phyloP scores from a whole-genome alignment of 1,139 yeast species.

The Meyerozyma athensensis region DNA sequence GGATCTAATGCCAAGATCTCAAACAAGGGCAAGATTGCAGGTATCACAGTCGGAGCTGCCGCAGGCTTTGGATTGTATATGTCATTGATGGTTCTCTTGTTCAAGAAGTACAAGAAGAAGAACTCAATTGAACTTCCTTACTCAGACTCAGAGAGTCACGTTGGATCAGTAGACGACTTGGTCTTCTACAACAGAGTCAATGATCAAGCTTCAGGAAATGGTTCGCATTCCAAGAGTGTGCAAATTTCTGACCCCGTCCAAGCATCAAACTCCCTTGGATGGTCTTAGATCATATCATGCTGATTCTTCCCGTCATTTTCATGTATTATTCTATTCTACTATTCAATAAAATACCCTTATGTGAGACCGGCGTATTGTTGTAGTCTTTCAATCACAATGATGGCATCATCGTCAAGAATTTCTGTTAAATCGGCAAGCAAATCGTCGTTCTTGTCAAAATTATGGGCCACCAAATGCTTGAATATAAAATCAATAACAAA shows the following conservation, averaged over 20 bases:
- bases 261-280: constrained; percentile 44
- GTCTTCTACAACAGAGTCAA: constrained; percentile 29
- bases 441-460: constrained; percentile 22
- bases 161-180: constrained; percentile 27
- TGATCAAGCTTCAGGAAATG: constrained; percentile 11
- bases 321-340: constrained; percentile 1
- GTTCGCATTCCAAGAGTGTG: constrained; percentile 17
- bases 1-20: constrained; percentile 14
- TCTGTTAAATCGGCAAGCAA: constrained; percentile 45
- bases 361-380: background rate
- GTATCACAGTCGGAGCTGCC: constrained; percentile 63
- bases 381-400: background rate
- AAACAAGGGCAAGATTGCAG: constrained; percentile 45
- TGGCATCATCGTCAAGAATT: constrained; percentile 54
- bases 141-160: constrained; percentile 38
- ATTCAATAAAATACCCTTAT: constrained; percentile 3
- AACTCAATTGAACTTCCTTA: constrained; percentile 36
- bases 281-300: constrained; percentile 21
- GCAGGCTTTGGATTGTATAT: constrained; percentile 59
- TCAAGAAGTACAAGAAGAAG: constrained; percentile 35
- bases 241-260: constrained; percentile 43
- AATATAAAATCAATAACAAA: constrained; percentile 42
- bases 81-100: constrained; percentile 43
- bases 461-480: constrained; percentile 29
- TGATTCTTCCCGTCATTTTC: constrained; percentile 1